Base-by-base conservation (phyloP, 139 green algal genomes). In the Chlamydomonas incerta region DNA sequence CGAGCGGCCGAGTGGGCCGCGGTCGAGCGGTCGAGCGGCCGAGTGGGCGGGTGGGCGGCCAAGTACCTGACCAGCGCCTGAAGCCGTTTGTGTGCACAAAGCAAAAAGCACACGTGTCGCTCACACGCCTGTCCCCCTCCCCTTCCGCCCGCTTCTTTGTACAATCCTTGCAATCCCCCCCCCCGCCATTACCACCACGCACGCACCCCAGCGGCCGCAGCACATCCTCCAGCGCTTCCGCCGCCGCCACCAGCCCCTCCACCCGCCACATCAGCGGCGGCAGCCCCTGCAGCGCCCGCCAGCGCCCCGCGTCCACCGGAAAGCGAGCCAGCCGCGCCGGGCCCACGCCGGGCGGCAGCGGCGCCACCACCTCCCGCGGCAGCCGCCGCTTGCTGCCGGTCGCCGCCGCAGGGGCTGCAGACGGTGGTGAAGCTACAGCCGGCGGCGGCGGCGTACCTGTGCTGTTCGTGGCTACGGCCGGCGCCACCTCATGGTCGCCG, bases 261-360 rank as follows among this genome's bases (percentile, higher is more conserved):
- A 84, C 8, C 31, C 77, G 63, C 65, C 77, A 74, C 77, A 74
- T 33, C 31, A 74, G 3, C 4, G 28, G 2, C 11, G 41, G 47
- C 63, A 84, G 65, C 29, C 77, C 77, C 6, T 74, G 63, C 29
- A 84, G 62, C 65, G 52, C 10, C 29, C 77, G 77, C 77, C 77
- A 84, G 0, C 41, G 77, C 5, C 34, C n/a, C 46, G 33, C 5
- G 77, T 52, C 63, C 29, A 84, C 24, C 31, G 77, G 77, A 46
- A 62, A 74, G 15, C 66, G 46, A 63, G 77, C 77, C 63, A 74
- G 52, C 63, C 3, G 37, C 29, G 0, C 29, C 63, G 17, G 63
- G 13, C 13, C 62, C 62, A 68, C 41, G 41, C 8, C 41, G 41
- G 6, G 6, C 55, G 50, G 47, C 31, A 50, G 18, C 47, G 63